Percentiles rank a stretch among this genome's conserved stretches.
Conservation (phyloP, 331 rosid genomes). For the Malus hybrid region DNA sequence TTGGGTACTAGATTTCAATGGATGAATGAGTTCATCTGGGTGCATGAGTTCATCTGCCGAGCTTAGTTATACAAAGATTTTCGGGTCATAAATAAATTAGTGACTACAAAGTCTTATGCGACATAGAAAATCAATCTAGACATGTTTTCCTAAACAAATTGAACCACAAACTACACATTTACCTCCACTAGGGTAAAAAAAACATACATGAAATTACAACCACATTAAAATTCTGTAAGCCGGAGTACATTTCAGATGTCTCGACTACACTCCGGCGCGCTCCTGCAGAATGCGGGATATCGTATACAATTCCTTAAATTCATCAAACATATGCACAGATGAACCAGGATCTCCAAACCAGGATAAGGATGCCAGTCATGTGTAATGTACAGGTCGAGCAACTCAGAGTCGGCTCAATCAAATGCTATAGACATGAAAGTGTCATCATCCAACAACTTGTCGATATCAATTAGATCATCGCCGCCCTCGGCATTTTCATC, state of each 20-base stretch:
- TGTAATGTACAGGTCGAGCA: constrained; percentile 26
- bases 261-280: not conserved
- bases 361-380: constrained; percentile 19
- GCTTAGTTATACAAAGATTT: not conserved
- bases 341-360: not conserved
- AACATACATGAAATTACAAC: not conserved
- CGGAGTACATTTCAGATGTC: not conserved
- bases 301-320: not conserved
- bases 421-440: constrained; percentile 67
- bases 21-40: not conserved
- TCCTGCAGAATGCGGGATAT: not conserved
- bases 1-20: not conserved
- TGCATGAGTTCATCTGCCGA: not conserved
- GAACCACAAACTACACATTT: not conserved
- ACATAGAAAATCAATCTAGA: not conserved
- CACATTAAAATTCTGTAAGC: not conserved
- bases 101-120: not conserved
- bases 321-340: not conserved
- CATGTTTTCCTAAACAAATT: not conserved
- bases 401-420: constrained; percentile 33
- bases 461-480: constrained; percentile 43
- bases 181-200: not conserved
- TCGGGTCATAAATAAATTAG: not conserved
- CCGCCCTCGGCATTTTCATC: constrained; percentile 27
- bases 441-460: constrained; percentile 62